phyloP scores from a whole-genome alignment of 1,284 basidiomycete genomes.

The Coriolopsis trogii region DNA sequence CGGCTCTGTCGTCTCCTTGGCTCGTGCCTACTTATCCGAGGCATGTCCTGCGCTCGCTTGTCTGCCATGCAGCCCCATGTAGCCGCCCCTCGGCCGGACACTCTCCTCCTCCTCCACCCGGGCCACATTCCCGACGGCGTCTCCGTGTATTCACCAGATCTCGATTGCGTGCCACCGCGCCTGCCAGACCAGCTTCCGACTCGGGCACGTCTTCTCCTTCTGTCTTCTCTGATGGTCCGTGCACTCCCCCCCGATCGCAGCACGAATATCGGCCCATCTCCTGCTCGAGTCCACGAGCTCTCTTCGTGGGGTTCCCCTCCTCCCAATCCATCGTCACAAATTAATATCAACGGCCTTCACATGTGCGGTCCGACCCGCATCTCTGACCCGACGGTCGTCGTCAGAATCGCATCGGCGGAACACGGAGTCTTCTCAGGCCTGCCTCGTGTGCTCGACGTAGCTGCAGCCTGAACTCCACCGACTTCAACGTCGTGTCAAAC shows the following conservation, averaged over 20 bases:
- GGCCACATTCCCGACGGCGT: too few species aligned
- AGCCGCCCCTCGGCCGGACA: too few species aligned
- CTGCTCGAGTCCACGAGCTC: neutral
- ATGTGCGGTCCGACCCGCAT: too few species aligned
- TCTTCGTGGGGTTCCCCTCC: too few species aligned
- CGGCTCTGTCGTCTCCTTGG: neutral
- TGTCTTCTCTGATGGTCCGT: conserved; percentile 9
- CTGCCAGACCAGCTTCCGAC: too few species aligned
- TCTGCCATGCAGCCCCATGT: neutral
- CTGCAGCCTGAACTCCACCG: neutral
- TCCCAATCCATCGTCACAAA: too few species aligned
- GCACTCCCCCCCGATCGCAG: conserved; percentile 5
- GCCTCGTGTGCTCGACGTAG: neutral
- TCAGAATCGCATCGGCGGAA: neutral
- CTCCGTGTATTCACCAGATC: too few species aligned
- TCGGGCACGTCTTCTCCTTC: neutral
- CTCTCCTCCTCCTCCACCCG: too few species aligned
- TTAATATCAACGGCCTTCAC: too few species aligned
- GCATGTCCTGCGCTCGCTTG: neutral
- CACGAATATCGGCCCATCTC: neutral
- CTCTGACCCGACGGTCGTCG: neutral
- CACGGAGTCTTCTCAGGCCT: neutral
- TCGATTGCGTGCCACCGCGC: too few species aligned
- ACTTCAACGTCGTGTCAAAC: too few species aligned
- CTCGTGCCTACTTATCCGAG: neutral